Evolutionary conservation across 2,329 filamentous ascomycete genomes (phyloP).

Genomic region (Colletotrichum navitas): DNA sequence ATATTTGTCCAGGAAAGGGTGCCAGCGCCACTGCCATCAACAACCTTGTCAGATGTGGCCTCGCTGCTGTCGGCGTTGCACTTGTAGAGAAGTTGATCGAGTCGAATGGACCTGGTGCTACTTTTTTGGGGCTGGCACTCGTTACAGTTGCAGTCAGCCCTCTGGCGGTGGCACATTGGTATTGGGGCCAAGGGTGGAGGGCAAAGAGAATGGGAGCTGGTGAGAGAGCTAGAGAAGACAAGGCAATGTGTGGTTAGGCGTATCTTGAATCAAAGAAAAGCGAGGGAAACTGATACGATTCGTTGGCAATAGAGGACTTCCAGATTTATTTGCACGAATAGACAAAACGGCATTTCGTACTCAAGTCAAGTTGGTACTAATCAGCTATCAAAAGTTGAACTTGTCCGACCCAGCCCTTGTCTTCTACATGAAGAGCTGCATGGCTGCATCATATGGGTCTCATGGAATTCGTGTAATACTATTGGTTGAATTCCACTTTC

Average conservation of each 20-base stretch:
- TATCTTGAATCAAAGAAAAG: no score
- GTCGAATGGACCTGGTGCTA: slow-evolving; percentile 6
- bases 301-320: neutral
- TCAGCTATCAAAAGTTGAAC: neutral
- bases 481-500: neutral
- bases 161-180: slow-evolving; percentile 31
- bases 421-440: neutral
- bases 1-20: slow-evolving; percentile 49
- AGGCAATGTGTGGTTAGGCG: neutral
- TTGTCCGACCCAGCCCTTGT: neutral
- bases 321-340: neutral
- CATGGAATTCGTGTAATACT: neutral
- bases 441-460: neutral
- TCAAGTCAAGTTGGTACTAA: neutral
- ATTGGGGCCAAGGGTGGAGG: slow-evolving; percentile 37
- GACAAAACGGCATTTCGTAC: neutral
- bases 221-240: neutral
- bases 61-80: slow-evolving; percentile 27
- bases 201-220: slow-evolving; percentile 13
- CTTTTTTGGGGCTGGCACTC: slow-evolving; percentile 28
- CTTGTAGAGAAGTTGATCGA: slow-evolving; percentile 15
- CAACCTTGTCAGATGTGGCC: slow-evolving; percentile 45
- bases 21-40: slow-evolving; percentile 52
- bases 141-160: slow-evolving; percentile 21
- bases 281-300: neutral